Conservation (phyloP, 352 stramenopile genomes). For the Thalassiosira pacifica region DNA sequence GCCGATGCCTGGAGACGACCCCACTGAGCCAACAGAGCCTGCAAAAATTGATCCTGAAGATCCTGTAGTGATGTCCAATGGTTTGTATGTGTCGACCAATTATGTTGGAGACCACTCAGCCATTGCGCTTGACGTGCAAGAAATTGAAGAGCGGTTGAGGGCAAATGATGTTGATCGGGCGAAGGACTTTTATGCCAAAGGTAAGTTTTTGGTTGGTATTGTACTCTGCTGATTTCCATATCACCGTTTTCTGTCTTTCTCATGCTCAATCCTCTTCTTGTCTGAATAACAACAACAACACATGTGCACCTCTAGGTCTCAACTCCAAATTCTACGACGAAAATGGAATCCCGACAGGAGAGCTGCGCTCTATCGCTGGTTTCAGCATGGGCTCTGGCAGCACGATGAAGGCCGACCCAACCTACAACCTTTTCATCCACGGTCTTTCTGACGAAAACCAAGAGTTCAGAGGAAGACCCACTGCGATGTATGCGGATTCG, state of each 20-base stretch:
- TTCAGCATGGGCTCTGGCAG: constrained; percentile 72
- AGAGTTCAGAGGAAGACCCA: constrained; percentile 72
- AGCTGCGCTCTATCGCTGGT: constrained; percentile 62
- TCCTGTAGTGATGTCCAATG: constrained; percentile 77
- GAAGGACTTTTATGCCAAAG: constrained; percentile 72
- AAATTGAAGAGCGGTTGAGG: constrained; percentile 75
- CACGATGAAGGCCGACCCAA: constrained; percentile 76
- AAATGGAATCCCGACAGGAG: constrained; percentile 69
- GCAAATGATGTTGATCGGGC: constrained; percentile 65
- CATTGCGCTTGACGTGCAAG: constrained; percentile 81
- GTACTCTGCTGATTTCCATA: background rate
- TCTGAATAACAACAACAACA: background rate
- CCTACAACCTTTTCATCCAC: constrained; percentile 84
- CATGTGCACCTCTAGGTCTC: constrained; percentile 22
- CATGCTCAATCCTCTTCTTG: constrained; percentile 32
- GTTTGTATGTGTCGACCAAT: constrained; percentile 82
- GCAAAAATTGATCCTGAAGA: constrained; percentile 55
- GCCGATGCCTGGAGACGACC: constrained; percentile 3
- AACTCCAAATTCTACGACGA: constrained; percentile 83
- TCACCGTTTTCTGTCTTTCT: constrained; percentile 32
- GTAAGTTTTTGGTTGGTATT: constrained; percentile 35
- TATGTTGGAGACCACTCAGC: constrained; percentile 83
- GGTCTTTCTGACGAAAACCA: constrained; percentile 74
- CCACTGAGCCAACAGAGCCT: constrained; percentile 11
- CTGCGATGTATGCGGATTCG: constrained; percentile 80